Conservation (phyloP, 192 early-diverging fungal species). For the Podila epigama region DNA sequence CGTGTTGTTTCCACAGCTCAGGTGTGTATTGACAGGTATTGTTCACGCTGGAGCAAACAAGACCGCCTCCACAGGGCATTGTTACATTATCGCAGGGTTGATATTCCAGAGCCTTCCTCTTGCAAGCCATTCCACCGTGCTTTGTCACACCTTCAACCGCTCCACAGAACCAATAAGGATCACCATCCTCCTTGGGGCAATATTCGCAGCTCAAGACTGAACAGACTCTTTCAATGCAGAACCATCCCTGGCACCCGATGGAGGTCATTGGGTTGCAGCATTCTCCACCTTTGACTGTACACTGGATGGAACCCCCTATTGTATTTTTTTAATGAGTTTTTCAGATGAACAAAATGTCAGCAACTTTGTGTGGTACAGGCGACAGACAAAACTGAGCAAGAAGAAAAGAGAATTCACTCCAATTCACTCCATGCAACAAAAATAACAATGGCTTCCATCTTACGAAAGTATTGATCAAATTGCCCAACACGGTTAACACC, state of each 20-base stretch:
- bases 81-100: slow-evolving; percentile 32
- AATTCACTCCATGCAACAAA: background rate
- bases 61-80: slow-evolving; percentile 23
- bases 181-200: slow-evolving; percentile 13
- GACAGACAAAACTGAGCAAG: too few species aligned
- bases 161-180: slow-evolving; percentile 40
- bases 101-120: slow-evolving; percentile 8
- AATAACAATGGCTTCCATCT: background rate
- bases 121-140: slow-evolving; percentile 28
- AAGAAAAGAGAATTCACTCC: too few species aligned
- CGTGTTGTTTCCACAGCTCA: slow-evolving; percentile 13
- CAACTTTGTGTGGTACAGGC: too few species aligned
- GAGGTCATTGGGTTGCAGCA: slow-evolving; percentile 27
- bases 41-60: slow-evolving; percentile 16
- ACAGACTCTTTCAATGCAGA: slow-evolving; percentile 21
- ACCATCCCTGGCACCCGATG: slow-evolving; percentile 46
- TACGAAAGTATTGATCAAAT: slow-evolving; percentile 39
- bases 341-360: background rate
- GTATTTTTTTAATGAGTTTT: background rate
- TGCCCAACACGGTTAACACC: slow-evolving; percentile 2
- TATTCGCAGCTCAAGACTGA: slow-evolving; percentile 17
- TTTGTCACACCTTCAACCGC: slow-evolving; percentile 29
- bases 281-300: slow-evolving; percentile 27
- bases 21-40: slow-evolving; percentile 39
- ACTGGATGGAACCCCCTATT: background rate